Evolutionary conservation across 345 rosid genomes (phyloP).

Genomic region (Geranium rotundifolium): DNA sequence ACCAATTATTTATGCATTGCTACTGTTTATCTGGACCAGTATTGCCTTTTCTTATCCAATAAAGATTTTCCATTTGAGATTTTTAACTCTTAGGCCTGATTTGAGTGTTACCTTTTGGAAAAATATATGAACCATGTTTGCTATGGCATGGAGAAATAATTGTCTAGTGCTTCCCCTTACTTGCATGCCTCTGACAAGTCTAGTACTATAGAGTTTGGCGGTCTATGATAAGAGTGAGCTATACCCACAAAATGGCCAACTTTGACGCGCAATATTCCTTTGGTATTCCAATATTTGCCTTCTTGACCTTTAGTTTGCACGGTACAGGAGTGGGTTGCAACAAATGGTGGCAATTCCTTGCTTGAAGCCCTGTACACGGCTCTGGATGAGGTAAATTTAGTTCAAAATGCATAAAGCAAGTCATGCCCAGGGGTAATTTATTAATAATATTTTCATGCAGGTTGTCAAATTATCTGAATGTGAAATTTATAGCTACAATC

Average conservation of each 20-base stretch:
- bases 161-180: no score
- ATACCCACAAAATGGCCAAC: background rate
- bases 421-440: conserved; percentile 1
- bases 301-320: background rate
- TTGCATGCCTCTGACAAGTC: no score
- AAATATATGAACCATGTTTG: no score
- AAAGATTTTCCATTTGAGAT: no score
- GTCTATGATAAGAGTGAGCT: no score
- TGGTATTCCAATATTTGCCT: background rate
- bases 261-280: background rate
- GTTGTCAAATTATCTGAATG: conserved; percentile 80
- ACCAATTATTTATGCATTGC: no score
- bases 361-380: conserved; percentile 70
- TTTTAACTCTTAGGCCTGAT: no score
- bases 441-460: conserved; percentile 28
- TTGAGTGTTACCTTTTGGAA: no score
- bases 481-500: conserved; percentile 77
- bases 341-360: conserved; percentile 55
- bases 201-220: no score
- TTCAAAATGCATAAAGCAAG: conserved; percentile 9
- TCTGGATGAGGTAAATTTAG: conserved; percentile 71
- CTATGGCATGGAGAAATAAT: no score
- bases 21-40: no score
- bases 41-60: no score
- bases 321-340: conserved; percentile 63